A percentile compares a stretch with the other conserved stretches of the same genome.
phyloP scores from a whole-genome alignment of 2,329 filamentous ascomycete genomes.

The Venturia oleaginea region DNA sequence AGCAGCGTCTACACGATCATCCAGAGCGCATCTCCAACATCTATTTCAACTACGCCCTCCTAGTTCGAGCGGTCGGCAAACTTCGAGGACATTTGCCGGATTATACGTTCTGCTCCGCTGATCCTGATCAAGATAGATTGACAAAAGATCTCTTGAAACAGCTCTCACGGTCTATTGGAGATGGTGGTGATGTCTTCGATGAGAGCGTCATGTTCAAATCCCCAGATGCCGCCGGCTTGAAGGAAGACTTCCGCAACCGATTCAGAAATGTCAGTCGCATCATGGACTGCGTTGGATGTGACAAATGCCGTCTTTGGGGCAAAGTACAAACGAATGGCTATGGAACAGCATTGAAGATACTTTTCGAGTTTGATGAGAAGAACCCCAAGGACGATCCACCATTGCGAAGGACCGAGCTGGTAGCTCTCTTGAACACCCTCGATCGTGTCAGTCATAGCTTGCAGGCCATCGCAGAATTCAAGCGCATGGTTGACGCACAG shows the following conservation, averaged over 20 bases:
- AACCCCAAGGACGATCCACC: constrained; percentile 55
- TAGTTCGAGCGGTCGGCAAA: constrained; percentile 85
- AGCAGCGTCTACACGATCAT: constrained; percentile 69
- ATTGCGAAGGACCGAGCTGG: constrained; percentile 81
- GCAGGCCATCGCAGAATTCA: constrained; percentile 64
- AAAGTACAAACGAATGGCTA: constrained; percentile 94
- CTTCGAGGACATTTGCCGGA: constrained; percentile 69
- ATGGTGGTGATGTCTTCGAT: constrained; percentile 72
- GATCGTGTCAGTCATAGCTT: constrained; percentile 78
- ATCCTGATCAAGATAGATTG: constrained; percentile 63
- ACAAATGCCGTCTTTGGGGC: constrained; percentile 97
- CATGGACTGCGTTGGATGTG: constrained; percentile 98
- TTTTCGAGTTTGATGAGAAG: constrained; percentile 81
- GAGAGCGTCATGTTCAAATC: constrained; percentile 90
- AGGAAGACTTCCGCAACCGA: constrained; percentile 94
- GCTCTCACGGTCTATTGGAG: constrained; percentile 62
- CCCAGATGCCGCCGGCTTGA: constrained; percentile 57
- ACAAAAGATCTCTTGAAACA: constrained; percentile 77
- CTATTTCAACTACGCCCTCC: constrained; percentile 98
- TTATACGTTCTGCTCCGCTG: constrained; percentile 90
- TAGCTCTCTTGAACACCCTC: constrained; percentile 90
- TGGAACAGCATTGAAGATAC: constrained; percentile 85
- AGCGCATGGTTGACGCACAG: constrained; percentile 39
- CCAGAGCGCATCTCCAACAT: constrained; percentile 93
- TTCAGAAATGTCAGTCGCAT: constrained; percentile 94